These are phyloP conservation scores for Medicago ruthenica DNA, from an alignment of 306 rosid species.

Conservation along the genomic window DNA sequence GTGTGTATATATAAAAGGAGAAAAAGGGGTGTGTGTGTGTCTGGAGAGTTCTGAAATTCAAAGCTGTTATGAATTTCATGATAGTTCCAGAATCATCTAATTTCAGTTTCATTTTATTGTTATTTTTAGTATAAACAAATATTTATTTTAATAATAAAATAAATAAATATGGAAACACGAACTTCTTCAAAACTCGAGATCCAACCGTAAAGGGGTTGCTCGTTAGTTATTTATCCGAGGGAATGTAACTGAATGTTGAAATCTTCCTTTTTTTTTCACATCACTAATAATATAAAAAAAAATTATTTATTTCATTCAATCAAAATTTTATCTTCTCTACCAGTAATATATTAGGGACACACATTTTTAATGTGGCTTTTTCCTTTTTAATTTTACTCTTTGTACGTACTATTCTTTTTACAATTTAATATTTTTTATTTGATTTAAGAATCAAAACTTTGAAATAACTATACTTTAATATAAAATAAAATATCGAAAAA, in stretches of 20 bases:
- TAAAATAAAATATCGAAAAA: too few species aligned
- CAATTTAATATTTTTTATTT: too few species aligned
- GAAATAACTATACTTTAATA: too few species aligned
- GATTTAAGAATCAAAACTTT: too few species aligned
- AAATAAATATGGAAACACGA: background rate
- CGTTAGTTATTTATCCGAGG: constrained; percentile 23
- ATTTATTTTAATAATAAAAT: background rate
- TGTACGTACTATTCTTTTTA: too few species aligned
- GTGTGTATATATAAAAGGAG: background rate
- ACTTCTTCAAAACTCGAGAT: constrained; percentile 18
- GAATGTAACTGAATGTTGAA: constrained; percentile 40
- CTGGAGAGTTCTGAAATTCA: constrained; percentile 41
- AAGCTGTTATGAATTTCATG: background rate
- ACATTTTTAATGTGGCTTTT: too few species aligned
- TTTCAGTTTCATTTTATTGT: background rate
- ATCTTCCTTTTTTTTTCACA: background rate
- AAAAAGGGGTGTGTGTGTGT: background rate
- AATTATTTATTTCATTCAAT: too few species aligned
- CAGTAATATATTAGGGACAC: too few species aligned
- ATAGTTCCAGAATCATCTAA: constrained; percentile 45
- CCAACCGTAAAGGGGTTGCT: constrained; percentile 12
- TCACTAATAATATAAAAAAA: background rate
- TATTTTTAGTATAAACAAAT: background rate
- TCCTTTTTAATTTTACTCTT: too few species aligned
- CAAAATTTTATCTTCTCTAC: too few species aligned